Base-by-base conservation (phyloP, 805 yeast genomes). In the Sporopachydermia lactativora region DNA sequence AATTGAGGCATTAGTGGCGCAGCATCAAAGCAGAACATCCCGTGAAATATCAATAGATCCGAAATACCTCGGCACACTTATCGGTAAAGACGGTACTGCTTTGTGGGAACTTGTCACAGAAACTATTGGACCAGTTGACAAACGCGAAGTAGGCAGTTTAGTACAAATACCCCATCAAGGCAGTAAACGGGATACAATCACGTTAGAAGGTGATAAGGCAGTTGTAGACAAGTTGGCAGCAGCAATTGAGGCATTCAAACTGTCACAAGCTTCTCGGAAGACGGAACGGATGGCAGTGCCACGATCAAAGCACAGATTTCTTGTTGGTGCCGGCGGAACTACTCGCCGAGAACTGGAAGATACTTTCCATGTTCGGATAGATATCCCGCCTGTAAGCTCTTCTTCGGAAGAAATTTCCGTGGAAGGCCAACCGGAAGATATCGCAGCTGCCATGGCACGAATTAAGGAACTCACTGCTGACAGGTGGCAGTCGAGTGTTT, bases 261-360 rank as follows among this genome's bases (percentile, higher is more conserved):
- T 63, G 15, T 76, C 72, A 28, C 73, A 73, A 47, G 85, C 84
- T 56, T 5, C 43, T 56, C 15, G 4, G 39, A 62, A 69, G 39
- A 60, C 65, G 34, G 78, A 67, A 47, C 68, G 64, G 34, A 50
- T 70, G 43, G 75, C 66, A 13, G 66, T 89, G 50, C 74, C 92
- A 35, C 74, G 75, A 54, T 80, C 75, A 44, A 80, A 78, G 54
- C 89, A 83, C 51, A 73, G 84, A 50, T 67, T 75, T 5, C 53
- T 89, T 40, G 74, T 89, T 57, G 97, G 97, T 34, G 76, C 85
- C 34, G 75, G 76, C 43, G 96, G 97, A 36, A 52, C 74, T 8
- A 70, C 71, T 43, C 83, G 89, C 60, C 79, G 80, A 49, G 65
- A 72, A 6, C 58, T 85, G 47, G 89, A 85, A 62, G 64, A 71